A percentile compares a stretch with the other conserved stretches of the same genome.
Evolutionary conservation across 2,329 filamentous ascomycete species (phyloP).

Genomic region (Diaporthe amygdali): DNA sequence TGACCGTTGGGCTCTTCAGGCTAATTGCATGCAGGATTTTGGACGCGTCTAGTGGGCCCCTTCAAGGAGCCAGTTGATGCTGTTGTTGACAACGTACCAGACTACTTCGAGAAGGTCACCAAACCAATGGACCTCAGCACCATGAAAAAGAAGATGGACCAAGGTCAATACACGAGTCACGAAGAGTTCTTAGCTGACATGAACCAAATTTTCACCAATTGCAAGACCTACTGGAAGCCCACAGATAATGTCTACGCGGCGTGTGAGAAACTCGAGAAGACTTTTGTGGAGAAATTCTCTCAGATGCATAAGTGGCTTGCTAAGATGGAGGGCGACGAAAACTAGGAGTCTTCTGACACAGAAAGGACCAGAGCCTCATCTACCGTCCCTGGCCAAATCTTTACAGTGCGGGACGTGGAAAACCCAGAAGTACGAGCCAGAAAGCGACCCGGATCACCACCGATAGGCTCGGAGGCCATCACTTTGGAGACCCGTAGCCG

Average conservation of each 20-base stretch:
- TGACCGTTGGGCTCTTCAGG: not conserved
- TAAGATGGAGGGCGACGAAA: conserved; percentile 55
- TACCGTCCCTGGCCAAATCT: not conserved
- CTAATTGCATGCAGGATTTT: conserved; percentile 55
- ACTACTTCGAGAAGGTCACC: conserved; percentile 66
- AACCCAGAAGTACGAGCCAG: not conserved
- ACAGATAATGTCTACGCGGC: conserved; percentile 59
- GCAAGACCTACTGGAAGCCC: conserved; percentile 67
- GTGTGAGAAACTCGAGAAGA: conserved; percentile 63
- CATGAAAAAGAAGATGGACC: conserved; percentile 65
- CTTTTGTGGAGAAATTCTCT: conserved; percentile 50
- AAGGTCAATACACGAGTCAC: conserved; percentile 53
- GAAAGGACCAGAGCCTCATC: not conserved
- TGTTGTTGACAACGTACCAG: conserved; percentile 60
- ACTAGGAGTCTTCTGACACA: conserved; percentile 22
- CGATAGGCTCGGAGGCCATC: not conserved
- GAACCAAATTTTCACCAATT: conserved; percentile 67
- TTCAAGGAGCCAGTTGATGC: conserved; percentile 67
- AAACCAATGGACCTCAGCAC: conserved; percentile 67
- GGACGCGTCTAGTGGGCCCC: conserved; percentile 68
- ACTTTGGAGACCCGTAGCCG: too few relatives aligned
- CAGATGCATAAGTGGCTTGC: conserved; percentile 65
- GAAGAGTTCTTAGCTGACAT: conserved; percentile 63
- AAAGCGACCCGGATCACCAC: not conserved
- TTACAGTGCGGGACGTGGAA: too few relatives aligned